A percentile compares a stretch with the other conserved stretches of the same genome.
phyloP scores from a whole-genome alignment of 257 asterid species.

The Solanum sparsipilum region DNA sequence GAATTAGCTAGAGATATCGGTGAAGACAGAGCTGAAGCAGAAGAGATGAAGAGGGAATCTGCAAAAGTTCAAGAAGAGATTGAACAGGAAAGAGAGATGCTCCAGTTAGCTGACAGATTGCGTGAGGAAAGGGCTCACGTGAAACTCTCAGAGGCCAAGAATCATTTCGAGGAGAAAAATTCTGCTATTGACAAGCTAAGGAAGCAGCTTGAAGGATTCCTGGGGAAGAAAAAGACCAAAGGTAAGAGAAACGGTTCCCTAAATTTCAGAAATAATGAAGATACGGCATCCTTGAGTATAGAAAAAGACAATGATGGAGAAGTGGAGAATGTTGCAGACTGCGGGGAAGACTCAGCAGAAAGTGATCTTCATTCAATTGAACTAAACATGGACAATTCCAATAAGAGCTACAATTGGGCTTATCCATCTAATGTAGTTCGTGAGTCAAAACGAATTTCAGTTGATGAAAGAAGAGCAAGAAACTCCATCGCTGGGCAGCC shows the following conservation, averaged over 20 bases:
- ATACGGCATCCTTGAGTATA: slow-evolving; percentile 18
- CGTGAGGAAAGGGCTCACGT: slow-evolving; percentile 49
- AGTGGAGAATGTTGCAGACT: slow-evolving; percentile 31
- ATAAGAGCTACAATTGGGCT: slow-evolving; percentile 34
- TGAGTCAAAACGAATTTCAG: slow-evolving; percentile 13
- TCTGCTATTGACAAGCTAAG: slow-evolving; percentile 61
- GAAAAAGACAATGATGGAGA: slow-evolving; percentile 36
- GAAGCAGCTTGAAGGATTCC: slow-evolving; percentile 68
- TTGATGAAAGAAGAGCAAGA: slow-evolving; percentile 30
- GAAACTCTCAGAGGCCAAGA: slow-evolving; percentile 54
- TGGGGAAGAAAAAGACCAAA: slow-evolving; percentile 37
- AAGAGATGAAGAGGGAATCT: slow-evolving; percentile 42
- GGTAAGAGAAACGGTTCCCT: slow-evolving; percentile 4
- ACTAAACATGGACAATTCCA: slow-evolving; percentile 28
- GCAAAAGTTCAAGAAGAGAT: slow-evolving; percentile 38
- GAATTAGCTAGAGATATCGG: slow-evolving; percentile 56
- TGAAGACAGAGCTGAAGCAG: slow-evolving; percentile 41
- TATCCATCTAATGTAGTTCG: slow-evolving; percentile 10
- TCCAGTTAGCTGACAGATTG: slow-evolving; percentile 44
- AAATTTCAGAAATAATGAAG: slow-evolving; percentile 20
- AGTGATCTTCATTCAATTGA: slow-evolving; percentile 67
- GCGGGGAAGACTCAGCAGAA: slow-evolving; percentile 45
- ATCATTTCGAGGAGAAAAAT: slow-evolving; percentile 55
- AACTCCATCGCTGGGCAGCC: slow-evolving; percentile 37
- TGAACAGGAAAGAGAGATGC: slow-evolving; percentile 56